Evolutionary conservation across 805 yeast genomes (phyloP).

Genomic region (Starmerella bombi): DNA sequence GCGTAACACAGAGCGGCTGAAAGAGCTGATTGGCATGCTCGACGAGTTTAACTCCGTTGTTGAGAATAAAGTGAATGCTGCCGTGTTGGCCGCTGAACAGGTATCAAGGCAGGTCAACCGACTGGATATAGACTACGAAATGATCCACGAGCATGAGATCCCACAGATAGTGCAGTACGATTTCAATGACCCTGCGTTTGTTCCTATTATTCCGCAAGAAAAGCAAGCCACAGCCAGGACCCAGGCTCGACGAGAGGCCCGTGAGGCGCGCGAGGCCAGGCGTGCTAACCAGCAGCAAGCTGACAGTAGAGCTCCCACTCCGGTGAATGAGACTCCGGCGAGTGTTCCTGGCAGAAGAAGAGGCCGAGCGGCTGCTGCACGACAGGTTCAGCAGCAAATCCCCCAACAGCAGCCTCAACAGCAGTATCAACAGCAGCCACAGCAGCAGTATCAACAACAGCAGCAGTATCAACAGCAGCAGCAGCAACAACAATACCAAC

Average conservation of each 20-base stretch:
- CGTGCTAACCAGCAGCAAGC: constrained; percentile 24
- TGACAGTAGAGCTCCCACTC: constrained; percentile 15
- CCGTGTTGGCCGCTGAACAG: constrained; percentile 75
- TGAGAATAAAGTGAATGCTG: constrained; percentile 96
- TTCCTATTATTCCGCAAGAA: constrained; percentile 39
- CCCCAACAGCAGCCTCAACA: constrained; percentile 5
- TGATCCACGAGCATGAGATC: constrained; percentile 62
- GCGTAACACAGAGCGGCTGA: constrained; percentile 25
- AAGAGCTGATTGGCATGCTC: constrained; percentile 32
- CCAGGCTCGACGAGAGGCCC: constrained; percentile 81
- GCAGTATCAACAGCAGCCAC: not conserved
- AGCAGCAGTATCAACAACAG: too few relatives aligned
- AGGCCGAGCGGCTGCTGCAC: constrained; percentile 11
- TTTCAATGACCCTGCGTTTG: constrained; percentile 82
- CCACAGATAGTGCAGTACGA: constrained; percentile 55
- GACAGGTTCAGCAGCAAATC: constrained; percentile 12
- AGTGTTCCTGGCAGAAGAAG: constrained; percentile 12
- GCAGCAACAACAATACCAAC: too few relatives aligned
- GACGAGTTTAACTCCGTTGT: constrained; percentile 76
- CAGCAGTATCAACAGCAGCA: not conserved
- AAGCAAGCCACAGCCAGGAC: constrained; percentile 54
- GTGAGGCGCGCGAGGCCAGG: constrained; percentile 68
- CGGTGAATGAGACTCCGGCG: constrained; percentile 4
- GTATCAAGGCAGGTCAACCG: constrained; percentile 55
- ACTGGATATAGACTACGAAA: constrained; percentile 66